These are phyloP conservation scores for Prillingera fragicola DNA, from an alignment of 1,284 basidiomycete genomes.

Conservation along the genomic window DNA sequence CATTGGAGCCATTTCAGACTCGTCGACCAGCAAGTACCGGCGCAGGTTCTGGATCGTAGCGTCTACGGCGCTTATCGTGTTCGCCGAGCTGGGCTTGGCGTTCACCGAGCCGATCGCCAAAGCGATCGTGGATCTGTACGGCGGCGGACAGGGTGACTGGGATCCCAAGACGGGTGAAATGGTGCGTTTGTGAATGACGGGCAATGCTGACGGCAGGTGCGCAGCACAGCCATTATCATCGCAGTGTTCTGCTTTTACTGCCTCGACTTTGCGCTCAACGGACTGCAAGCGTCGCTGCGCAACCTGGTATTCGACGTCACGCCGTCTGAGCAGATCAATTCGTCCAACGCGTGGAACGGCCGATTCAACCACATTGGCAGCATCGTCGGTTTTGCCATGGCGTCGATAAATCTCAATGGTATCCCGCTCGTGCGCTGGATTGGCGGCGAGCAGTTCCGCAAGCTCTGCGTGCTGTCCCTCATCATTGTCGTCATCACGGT, in stretches of 20 bases:
- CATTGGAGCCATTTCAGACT: constrained; percentile 91
- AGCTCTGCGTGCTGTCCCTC: constrained; percentile 84
- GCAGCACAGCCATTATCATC: constrained; percentile 68
- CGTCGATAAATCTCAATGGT: constrained; percentile 76
- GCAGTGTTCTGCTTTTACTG: constrained; percentile 90
- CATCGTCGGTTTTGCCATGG: constrained; percentile 84
- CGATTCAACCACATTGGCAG: constrained; percentile 93
- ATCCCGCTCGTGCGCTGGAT: constrained; percentile 69
- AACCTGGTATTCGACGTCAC: constrained; percentile 87
- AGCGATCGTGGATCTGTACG: constrained; percentile 70
- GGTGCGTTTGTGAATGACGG: constrained; percentile 47
- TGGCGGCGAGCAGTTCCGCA: constrained; percentile 93
- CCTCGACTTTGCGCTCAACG: constrained; percentile 89
- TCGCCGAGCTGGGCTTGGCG: constrained; percentile 59
- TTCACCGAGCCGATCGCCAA: constrained; percentile 72
- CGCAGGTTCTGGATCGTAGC: constrained; percentile 82
- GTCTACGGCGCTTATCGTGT: constrained; percentile 64
- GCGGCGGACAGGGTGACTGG: constrained; percentile 79
- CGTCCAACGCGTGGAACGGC: constrained; percentile 97
- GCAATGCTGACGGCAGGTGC: constrained; percentile 52
- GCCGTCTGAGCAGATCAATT: constrained; percentile 77
- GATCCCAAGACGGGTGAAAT: constrained; percentile 66
- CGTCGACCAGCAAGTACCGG: constrained; percentile 78
- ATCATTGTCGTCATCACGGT: constrained; percentile 73
- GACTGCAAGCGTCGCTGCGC: constrained; percentile 79